Conservation (phyloP, 2,329 filamentous ascomycete genomes). For the Penicillium sp. region DNA sequence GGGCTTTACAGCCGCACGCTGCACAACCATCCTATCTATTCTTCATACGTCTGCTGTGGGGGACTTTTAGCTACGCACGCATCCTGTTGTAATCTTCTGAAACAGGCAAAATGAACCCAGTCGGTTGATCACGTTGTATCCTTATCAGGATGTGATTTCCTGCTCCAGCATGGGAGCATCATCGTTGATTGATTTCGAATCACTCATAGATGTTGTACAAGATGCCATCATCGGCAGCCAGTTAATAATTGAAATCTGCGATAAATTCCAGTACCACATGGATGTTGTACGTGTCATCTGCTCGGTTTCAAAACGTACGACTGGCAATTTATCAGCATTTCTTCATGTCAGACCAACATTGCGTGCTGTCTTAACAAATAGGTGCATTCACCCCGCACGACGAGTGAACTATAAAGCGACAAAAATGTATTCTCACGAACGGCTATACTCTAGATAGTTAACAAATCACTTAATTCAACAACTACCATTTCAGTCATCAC, state of each 20-base stretch:
- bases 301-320: not conserved
- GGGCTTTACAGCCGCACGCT: not conserved
- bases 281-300: slow-evolving; percentile 11
- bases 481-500: not conserved
- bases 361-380: slow-evolving; percentile 46
- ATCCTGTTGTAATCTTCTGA: no score
- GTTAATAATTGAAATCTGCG: not conserved
- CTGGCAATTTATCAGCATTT: slow-evolving; percentile 40
- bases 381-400: slow-evolving; percentile 24
- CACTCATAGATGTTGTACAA: not conserved
- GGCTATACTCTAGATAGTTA: not conserved
- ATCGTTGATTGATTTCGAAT: not conserved
- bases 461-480: not conserved
- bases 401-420: slow-evolving; percentile 21
- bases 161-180: not conserved
- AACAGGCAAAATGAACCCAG: no score
- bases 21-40: no score
- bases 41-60: no score
- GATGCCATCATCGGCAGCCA: not conserved
- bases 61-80: no score
- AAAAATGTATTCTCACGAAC: not conserved
- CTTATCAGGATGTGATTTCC: no score
- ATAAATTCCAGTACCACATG: slow-evolving; percentile 13
- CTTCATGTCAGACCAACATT: slow-evolving; percentile 33
- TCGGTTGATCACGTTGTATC: no score